Conservation (phyloP, 1,284 basidiomycete genomes). For the Boletus sp. region DNA sequence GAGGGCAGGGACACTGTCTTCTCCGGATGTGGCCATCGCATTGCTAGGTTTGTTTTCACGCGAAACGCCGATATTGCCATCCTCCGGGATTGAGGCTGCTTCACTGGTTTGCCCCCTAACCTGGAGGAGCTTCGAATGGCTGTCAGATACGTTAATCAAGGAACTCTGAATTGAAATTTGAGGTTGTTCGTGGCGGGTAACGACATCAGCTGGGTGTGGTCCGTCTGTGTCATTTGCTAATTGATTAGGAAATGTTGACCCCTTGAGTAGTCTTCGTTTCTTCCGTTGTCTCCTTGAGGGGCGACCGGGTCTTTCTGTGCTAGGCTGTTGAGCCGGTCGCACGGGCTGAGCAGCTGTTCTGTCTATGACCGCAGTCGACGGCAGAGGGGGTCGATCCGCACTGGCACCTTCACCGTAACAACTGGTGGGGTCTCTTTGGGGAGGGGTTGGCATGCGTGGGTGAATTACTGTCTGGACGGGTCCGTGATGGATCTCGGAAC, state of each 20-base stretch:
- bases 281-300: conserved; percentile 17
- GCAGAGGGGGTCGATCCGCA: background rate
- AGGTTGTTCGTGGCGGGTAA: conserved; percentile 4
- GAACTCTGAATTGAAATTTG: background rate
- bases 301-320: background rate
- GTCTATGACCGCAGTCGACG: background rate
- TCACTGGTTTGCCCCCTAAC: background rate
- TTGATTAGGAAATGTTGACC: background rate
- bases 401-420: background rate
- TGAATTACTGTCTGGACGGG: background rate
- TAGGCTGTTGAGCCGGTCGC: background rate
- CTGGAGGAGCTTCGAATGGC: background rate
- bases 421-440: background rate
- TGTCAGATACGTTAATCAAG: background rate
- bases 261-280: conserved; percentile 15
- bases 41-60: background rate
- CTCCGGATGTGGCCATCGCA: background rate
- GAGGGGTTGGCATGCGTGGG: background rate
- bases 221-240: background rate
- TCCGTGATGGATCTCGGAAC: background rate
- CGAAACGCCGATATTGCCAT: background rate
- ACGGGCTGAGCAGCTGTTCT: background rate
- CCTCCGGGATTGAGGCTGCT: background rate
- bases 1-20: background rate
- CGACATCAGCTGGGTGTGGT: background rate